Conservation (phyloP, 345 rosid species). For the Melaleuca alternifolia region DNA sequence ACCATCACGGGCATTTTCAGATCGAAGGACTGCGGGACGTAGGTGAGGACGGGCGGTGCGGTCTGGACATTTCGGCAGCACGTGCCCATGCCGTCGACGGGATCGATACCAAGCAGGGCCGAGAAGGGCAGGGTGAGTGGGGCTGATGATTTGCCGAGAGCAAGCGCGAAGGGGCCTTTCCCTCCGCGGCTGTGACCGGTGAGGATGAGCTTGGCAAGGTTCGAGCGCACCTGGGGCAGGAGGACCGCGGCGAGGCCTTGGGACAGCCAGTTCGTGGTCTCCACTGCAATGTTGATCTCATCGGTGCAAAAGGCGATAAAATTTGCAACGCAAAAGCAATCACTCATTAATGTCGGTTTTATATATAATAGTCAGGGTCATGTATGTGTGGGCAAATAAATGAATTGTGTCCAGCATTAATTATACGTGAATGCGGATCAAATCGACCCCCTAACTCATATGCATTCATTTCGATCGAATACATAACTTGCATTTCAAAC, state of each 20-base stretch:
- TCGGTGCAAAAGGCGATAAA: too few relatives aligned
- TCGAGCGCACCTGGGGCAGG: constrained; percentile 35
- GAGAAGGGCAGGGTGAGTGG: not conserved
- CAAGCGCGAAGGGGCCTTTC: constrained; percentile 58
- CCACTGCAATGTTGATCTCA: constrained; percentile 27
- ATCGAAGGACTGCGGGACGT: not conserved
- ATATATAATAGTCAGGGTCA: not conserved
- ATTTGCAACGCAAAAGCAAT: not conserved
- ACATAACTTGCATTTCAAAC: not conserved
- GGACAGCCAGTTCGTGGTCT: constrained; percentile 46
- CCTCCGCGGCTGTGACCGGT: constrained; percentile 87
- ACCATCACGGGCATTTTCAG: constrained; percentile 20
- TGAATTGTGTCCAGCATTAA: not conserved
- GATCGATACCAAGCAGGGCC: constrained; percentile 2
- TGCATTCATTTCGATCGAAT: not conserved
- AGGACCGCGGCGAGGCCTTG: constrained; percentile 35
- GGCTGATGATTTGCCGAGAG: constrained; percentile 23
- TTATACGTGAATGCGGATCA: not conserved
- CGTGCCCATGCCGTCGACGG: not conserved
- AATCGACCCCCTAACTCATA: not conserved
- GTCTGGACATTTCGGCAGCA: not conserved
- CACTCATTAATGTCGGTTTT: not conserved
- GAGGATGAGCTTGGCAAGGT: constrained; percentile 40
- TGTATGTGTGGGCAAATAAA: not conserved
- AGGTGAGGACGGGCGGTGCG: not conserved